Evolutionary conservation across 2,329 filamentous ascomycete genomes (phyloP).

Genomic region (Phyllosticta citribraziliensis): DNA sequence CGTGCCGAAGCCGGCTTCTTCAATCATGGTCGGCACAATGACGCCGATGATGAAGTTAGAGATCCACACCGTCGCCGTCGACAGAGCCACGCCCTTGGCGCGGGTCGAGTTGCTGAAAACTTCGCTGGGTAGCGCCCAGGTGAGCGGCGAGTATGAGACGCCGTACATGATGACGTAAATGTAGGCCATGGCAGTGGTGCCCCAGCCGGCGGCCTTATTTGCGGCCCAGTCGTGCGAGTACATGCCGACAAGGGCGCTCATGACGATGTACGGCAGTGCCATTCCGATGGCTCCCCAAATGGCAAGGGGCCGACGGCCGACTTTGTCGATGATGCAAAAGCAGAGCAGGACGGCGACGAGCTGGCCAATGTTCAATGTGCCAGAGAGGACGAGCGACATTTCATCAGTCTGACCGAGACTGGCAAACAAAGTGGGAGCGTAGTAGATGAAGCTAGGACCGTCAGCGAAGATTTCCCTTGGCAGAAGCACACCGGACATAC

Average conservation of each 20-base stretch:
- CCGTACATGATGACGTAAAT: slow-evolving; percentile 56
- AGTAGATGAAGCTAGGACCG: slow-evolving; percentile 39
- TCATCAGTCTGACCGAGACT: slow-evolving; percentile 26
- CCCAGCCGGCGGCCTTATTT: slow-evolving; percentile 45
- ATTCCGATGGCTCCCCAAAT: slow-evolving; percentile 12
- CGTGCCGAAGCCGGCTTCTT: slow-evolving; percentile 42
- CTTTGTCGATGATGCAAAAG: slow-evolving; percentile 13
- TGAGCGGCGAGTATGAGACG: slow-evolving; percentile 21
- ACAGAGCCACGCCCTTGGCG: slow-evolving; percentile 42
- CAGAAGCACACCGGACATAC: no score
- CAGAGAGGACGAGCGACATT: slow-evolving; percentile 18
- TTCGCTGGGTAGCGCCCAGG: slow-evolving; percentile 14
- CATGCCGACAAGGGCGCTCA: slow-evolving; percentile 46
- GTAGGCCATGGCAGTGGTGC: slow-evolving; percentile 23
- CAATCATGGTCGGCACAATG: slow-evolving; percentile 54
- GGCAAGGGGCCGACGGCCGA: slow-evolving; percentile 16
- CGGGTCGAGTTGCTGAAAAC: slow-evolving; percentile 11
- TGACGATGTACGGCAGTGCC: slow-evolving; percentile 35
- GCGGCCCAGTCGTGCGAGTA: slow-evolving; percentile 42
- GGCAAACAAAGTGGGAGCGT: slow-evolving; percentile 35
- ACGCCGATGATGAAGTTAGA: slow-evolving; percentile 56
- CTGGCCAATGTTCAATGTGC: slow-evolving; percentile 33
- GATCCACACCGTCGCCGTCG: slow-evolving; percentile 54
- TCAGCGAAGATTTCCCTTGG: slow-evolving; percentile 14
- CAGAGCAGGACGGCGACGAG: slow-evolving; percentile 11